phyloP scores from a whole-genome alignment of 805 yeast genomes.

The Nematodospora valgi region DNA sequence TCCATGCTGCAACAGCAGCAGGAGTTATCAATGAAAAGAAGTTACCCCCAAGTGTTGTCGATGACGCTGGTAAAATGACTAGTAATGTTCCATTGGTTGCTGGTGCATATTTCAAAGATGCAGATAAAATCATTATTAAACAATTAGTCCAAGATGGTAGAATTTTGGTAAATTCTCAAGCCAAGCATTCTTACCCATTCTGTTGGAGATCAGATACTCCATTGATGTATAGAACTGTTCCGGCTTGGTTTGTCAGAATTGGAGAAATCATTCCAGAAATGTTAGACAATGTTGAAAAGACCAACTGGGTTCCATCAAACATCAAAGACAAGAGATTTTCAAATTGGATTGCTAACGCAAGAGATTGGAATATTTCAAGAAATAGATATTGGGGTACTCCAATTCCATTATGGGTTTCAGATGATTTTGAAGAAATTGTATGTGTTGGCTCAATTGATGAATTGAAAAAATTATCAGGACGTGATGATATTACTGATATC shows the following conservation, averaged over 20 bases:
- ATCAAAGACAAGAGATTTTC: conserved; percentile 94
- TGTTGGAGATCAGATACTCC: conserved; percentile 99
- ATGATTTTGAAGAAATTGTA: conserved; percentile 87
- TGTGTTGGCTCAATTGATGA: conserved; percentile 91
- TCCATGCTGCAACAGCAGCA: conserved; percentile 67
- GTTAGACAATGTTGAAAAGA: conserved; percentile 77
- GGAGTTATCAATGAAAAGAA: conserved; percentile 71
- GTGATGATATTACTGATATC: conserved; percentile 74
- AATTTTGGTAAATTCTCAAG: conserved; percentile 72
- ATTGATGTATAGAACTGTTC: conserved; percentile 90
- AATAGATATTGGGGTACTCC: conserved; percentile 99
- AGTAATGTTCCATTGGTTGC: conserved; percentile 66
- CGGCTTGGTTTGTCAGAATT: conserved; percentile 97
- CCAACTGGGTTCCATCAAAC: conserved; percentile 91
- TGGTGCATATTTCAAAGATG: conserved; percentile 91
- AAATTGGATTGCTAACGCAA: conserved; percentile 97
- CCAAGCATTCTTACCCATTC: conserved; percentile 96
- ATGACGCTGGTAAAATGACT: conserved; percentile 87
- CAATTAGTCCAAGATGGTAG: conserved; percentile 74
- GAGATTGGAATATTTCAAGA: conserved; percentile 99
- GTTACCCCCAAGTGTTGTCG: conserved; percentile 90
- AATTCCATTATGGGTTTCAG: conserved; percentile 95
- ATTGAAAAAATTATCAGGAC: conserved; percentile 81
- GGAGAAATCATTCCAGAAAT: conserved; percentile 84
- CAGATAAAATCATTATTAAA: conserved; percentile 88